Percentiles rank a stretch among this genome's conserved stretches.
Evolutionary conservation across 202 grass and related monocot species (phyloP).

Genomic region (Hordeum pubiflorum): DNA sequence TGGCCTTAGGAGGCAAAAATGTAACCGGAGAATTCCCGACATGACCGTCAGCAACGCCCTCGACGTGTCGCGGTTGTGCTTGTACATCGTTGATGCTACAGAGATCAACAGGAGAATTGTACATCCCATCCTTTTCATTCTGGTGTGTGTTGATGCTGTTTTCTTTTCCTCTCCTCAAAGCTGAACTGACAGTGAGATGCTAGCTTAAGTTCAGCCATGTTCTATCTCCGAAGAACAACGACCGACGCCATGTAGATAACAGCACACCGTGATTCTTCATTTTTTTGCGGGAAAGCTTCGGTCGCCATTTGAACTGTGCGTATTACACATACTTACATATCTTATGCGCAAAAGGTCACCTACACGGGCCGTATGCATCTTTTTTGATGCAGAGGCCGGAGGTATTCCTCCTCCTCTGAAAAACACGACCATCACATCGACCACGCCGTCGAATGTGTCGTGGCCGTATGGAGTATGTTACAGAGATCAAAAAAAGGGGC

Average conservation of each 20-base stretch:
- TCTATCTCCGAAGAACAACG: too few relatives aligned
- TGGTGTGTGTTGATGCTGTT: not conserved
- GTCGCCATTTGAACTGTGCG: not conserved
- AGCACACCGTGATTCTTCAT: not conserved
- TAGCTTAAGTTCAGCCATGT: not conserved
- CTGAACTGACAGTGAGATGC: not conserved
- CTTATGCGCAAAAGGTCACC: too few relatives aligned
- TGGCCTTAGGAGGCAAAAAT: not conserved
- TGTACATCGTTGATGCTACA: not conserved
- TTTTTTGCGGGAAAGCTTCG: too few relatives aligned
- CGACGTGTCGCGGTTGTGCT: not conserved
- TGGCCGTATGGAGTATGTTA: not conserved
- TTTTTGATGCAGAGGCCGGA: too few relatives aligned
- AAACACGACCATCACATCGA: too few relatives aligned
- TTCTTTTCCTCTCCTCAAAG: not conserved
- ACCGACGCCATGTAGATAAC: not conserved
- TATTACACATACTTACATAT: too few relatives aligned
- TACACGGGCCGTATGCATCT: too few relatives aligned
- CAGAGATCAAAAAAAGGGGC: not conserved
- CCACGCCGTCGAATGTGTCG: not conserved
- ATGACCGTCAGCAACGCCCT: not conserved
- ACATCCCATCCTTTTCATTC: not conserved
- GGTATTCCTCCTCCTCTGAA: too few relatives aligned
- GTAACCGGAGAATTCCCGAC: not conserved
- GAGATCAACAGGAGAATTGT: not conserved